These are phyloP conservation scores for Yamadazyma scolyti DNA, from an alignment of 805 yeast genomes.

Conservation along the genomic window DNA sequence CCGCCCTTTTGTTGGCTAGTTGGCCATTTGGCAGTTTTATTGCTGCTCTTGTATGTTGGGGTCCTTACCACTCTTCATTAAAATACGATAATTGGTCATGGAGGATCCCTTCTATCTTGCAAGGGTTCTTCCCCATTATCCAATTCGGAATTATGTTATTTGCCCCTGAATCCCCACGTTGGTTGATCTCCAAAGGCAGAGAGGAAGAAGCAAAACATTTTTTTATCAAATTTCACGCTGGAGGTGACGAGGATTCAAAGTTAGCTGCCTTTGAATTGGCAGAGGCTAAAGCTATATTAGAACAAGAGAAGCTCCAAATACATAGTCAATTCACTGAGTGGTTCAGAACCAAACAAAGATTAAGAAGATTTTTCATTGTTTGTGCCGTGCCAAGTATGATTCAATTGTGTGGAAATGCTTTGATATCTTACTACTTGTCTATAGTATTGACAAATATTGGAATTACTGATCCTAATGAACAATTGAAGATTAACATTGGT, in stretches of 20 bases:
- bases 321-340: slow-evolving; percentile 32
- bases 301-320: slow-evolving; percentile 31
- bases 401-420: slow-evolving; percentile 50
- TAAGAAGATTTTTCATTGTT: slow-evolving; percentile 36
- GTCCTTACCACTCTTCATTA: slow-evolving; percentile 13
- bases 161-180: slow-evolving; percentile 50
- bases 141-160: slow-evolving; percentile 32
- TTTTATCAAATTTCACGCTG: slow-evolving; percentile 36
- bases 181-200: slow-evolving; percentile 34
- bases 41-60: slow-evolving; percentile 49
- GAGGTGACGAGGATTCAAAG: slow-evolving; percentile 24
- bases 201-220: slow-evolving; percentile 38
- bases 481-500: slow-evolving; percentile 47
- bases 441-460: slow-evolving; percentile 50
- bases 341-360: slow-evolving; percentile 28
- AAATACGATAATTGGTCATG: slow-evolving; percentile 34
- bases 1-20: slow-evolving; percentile 43
- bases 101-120: slow-evolving; percentile 52
- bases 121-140: slow-evolving; percentile 41
- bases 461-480: slow-evolving; percentile 38
- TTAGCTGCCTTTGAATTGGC: slow-evolving; percentile 34
- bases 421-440: slow-evolving; percentile 46
- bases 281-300: slow-evolving; percentile 35
- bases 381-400: slow-evolving; percentile 29
- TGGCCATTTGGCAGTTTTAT: slow-evolving; percentile 52